A percentile compares a stretch with the other conserved stretches of the same genome.
These are phyloP conservation scores for Coriolopsis trogii DNA, from an alignment of 1,284 basidiomycete genomes.

Conservation along the genomic window DNA sequence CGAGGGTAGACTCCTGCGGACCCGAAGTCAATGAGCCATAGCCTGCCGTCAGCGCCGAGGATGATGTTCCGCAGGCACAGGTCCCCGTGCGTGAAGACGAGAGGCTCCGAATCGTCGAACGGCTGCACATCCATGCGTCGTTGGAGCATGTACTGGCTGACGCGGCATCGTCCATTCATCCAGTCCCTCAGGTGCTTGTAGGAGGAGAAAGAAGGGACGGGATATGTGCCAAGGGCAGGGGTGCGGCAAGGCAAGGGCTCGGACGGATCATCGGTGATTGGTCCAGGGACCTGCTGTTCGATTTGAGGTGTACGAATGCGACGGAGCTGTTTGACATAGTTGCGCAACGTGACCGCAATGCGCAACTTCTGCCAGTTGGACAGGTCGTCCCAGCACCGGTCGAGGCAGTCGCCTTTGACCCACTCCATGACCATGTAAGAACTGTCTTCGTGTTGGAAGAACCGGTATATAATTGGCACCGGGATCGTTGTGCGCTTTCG, in stretches of 20 bases:
- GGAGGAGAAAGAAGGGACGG: conserved; percentile 11
- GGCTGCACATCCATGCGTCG: neutral
- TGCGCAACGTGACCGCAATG: conserved; percentile 31
- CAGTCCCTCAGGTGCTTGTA: conserved; percentile 11
- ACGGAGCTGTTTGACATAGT: conserved; percentile 33
- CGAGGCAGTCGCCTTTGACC: conserved; percentile 27
- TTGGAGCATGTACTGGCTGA: neutral
- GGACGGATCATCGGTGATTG: conserved; percentile 9
- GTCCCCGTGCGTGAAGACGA: conserved; percentile 35
- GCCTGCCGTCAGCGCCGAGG: conserved; percentile 27
- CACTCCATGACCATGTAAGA: conserved; percentile 29
- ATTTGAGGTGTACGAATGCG: conserved; percentile 1
- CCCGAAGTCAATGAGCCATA: conserved; percentile 37
- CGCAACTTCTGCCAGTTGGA: conserved; percentile 26
- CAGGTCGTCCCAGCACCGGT: conserved; percentile 29
- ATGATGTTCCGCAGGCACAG: conserved; percentile 31
- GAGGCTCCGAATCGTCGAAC: conserved; percentile 30
- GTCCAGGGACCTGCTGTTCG: conserved; percentile 8
- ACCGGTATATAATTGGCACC: conserved; percentile 1
- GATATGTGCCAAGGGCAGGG: neutral
- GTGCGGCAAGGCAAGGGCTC: neutral
- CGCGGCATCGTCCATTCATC: conserved; percentile 6
- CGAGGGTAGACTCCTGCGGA: conserved; percentile 33
- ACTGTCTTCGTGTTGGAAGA: neutral
- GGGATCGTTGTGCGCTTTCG: conserved; percentile 7